Evolutionary conservation across 495 filamentous ascomycete genomes (phyloP), one percentile per base, ranked within the genome.

Genomic region (Darksidea phi): DNA sequence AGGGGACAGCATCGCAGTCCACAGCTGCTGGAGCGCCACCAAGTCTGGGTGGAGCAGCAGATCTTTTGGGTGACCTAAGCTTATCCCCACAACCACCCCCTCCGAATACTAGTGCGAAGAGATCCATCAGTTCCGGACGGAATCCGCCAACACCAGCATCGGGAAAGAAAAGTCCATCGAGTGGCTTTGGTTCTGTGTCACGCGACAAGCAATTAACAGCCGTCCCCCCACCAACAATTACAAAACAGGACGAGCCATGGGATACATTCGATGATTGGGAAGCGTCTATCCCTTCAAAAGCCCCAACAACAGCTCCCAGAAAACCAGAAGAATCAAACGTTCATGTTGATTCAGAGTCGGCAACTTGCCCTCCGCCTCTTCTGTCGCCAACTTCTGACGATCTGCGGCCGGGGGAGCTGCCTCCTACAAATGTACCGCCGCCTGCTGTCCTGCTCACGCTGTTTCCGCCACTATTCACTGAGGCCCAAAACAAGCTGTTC

Each of bases 351-450:
- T 37, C 48, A 34, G 7, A 61, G 57, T 36, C 38, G 49, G 26
- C 37, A 24, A 50, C 24, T 48, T 21, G 23, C 42, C 26, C 50
- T 37, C 48, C 21, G 42, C 52, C 59, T n/a, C 42, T 51, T 17
- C 21, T 53, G 18, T 37, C 60, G 11, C 36, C 38, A 43, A 55
- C 24, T 18, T 21, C 34, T 12, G 46, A 58, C 11, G 45, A 61
- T 49, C 37, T 46, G 15, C 57, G 64, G 34, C 34, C 63, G 24
- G 48, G 63, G 17, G 63, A 76, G 48, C 68, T 79, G 34, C 89
- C 90, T 6, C 91, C 91, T 54, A 89, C 86, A 8, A 96, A 95
- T 71, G 84, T 96, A 3, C 93, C 94, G 18, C 91, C 94, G 1
- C 95, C 95, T 7, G 87, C 88, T 15, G 77, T 94, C 47, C 76